Evolutionary conservation across 441 rosid genomes (phyloP).

Genomic region (Gossypium lobatum): DNA sequence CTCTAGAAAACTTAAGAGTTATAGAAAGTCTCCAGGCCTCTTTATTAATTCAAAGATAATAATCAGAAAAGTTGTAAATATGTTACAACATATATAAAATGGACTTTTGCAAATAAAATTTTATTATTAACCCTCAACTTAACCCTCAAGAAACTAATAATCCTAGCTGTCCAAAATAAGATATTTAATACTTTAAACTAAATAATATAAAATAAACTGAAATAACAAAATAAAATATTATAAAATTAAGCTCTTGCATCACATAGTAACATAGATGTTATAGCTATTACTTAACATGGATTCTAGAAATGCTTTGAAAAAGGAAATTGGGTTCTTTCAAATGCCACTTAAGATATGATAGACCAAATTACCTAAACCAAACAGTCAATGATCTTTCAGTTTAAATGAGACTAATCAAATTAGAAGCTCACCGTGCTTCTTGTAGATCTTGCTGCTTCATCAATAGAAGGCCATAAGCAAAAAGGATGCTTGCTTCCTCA

Average conservation of each 20-base stretch:
- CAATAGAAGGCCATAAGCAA: slow-evolving; percentile 84
- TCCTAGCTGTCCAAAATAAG: too few species aligned
- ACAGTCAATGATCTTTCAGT: not conserved
- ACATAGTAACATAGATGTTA: not conserved
- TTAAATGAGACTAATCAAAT: slow-evolving; percentile 6
- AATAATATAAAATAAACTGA: not conserved
- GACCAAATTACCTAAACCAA: not conserved
- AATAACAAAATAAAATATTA: too few species aligned
- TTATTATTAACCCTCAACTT: too few species aligned
- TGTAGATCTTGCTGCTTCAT: slow-evolving; percentile 92
- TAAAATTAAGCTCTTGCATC: not conserved
- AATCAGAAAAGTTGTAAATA: too few species aligned
- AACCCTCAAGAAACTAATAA: too few species aligned
- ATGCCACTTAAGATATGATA: not conserved
- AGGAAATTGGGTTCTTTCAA: not conserved
- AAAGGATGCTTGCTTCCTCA: slow-evolving; percentile 86
- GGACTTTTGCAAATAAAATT: too few species aligned
- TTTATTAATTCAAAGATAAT: too few species aligned
- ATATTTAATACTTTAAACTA: not conserved
- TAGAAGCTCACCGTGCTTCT: slow-evolving; percentile 67
- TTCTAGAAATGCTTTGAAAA: not conserved
- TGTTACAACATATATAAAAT: too few species aligned
- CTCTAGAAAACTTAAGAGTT: too few species aligned
- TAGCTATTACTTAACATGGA: not conserved
- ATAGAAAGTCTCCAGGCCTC: too few species aligned